Evolutionary conservation across 2,329 filamentous ascomycete genomes (phyloP).

Genomic region (Penicillium sp.): DNA sequence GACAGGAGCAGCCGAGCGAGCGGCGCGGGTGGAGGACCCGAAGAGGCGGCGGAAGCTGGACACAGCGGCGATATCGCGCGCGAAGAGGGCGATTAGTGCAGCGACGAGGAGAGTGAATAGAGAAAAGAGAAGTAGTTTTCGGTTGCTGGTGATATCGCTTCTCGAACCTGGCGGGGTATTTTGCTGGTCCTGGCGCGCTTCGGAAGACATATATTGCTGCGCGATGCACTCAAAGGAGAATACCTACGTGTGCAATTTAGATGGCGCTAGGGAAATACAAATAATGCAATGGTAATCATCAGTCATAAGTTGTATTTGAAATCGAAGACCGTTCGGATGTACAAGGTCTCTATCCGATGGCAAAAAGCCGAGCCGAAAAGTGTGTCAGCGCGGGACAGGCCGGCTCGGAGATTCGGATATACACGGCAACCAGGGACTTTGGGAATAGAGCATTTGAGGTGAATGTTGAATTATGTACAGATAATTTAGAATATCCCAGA

Average conservation of each 20-base stretch:
- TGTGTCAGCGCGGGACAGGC: slow-evolving; percentile 25
- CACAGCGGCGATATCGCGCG: slow-evolving; percentile 28
- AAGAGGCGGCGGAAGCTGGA: slow-evolving; percentile 27
- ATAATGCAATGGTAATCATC: background rate
- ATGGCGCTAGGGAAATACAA: background rate
- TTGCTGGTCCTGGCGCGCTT: slow-evolving; percentile 6
- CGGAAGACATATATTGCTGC: slow-evolving; percentile 25
- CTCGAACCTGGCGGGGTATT: background rate
- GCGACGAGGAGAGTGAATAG: slow-evolving; percentile 21
- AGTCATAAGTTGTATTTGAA: background rate
- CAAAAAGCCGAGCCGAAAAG: slow-evolving; percentile 16
- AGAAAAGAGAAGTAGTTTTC: slow-evolving; percentile 16
- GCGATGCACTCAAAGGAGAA: background rate
- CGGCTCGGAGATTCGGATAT: slow-evolving; percentile 10
- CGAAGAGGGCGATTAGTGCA: slow-evolving; percentile 18
- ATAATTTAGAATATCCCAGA: background rate
- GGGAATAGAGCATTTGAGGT: background rate
- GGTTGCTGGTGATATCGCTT: slow-evolving; percentile 3
- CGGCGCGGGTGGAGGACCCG: slow-evolving; percentile 12
- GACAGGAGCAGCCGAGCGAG: slow-evolving; percentile 3
- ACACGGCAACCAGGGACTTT: background rate
- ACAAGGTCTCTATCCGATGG: slow-evolving; percentile 7
- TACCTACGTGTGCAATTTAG: background rate
- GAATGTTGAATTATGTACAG: background rate
- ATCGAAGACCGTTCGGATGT: background rate